These are phyloP conservation scores for Trichoderma sp. DNA, from an alignment of 2,329 filamentous ascomycete species.

Conservation along the genomic window DNA sequence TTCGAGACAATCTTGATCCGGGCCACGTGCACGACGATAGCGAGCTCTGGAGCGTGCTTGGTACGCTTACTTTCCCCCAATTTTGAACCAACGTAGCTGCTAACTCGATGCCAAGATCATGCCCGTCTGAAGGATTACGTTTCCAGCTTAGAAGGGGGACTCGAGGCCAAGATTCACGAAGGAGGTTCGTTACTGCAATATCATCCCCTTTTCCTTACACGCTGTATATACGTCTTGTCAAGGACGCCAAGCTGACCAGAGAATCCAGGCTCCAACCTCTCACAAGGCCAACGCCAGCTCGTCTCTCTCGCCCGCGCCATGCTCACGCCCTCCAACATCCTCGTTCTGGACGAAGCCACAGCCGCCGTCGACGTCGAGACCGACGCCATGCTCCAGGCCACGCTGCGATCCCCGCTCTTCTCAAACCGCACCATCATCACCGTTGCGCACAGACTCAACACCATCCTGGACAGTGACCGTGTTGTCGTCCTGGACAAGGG, in stretches of 20 bases:
- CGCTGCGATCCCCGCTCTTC: slow-evolving; percentile 69
- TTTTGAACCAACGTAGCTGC: background rate
- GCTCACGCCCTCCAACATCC: slow-evolving; percentile 92
- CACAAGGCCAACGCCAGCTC: slow-evolving; percentile 91
- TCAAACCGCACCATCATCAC: slow-evolving; percentile 95
- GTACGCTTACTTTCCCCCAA: slow-evolving; percentile 47
- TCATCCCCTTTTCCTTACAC: background rate
- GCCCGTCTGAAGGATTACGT: slow-evolving; percentile 92
- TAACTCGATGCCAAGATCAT: slow-evolving; percentile 64
- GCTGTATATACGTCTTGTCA: no score
- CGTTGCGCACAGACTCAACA: slow-evolving; percentile 97
- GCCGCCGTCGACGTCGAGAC: slow-evolving; percentile 72
- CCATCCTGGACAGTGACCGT: slow-evolving; percentile 84
- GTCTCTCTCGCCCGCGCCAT: slow-evolving; percentile 91
- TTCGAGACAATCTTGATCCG: slow-evolving; percentile 94
- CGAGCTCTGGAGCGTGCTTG: slow-evolving; percentile 92
- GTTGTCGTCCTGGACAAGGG: slow-evolving; percentile 94
- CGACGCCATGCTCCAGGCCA: slow-evolving; percentile 66
- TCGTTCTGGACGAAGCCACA: slow-evolving; percentile 96
- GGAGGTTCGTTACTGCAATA: slow-evolving; percentile 66
- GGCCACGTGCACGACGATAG: slow-evolving; percentile 95
- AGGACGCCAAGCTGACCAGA: slow-evolving; percentile 30
- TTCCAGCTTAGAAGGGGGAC: slow-evolving; percentile 78
- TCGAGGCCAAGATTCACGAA: slow-evolving; percentile 91
- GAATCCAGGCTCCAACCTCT: slow-evolving; percentile 81